Evolutionary conservation across 2,329 filamentous ascomycete species (phyloP).

Genomic region (Sporothrix phasma): DNA sequence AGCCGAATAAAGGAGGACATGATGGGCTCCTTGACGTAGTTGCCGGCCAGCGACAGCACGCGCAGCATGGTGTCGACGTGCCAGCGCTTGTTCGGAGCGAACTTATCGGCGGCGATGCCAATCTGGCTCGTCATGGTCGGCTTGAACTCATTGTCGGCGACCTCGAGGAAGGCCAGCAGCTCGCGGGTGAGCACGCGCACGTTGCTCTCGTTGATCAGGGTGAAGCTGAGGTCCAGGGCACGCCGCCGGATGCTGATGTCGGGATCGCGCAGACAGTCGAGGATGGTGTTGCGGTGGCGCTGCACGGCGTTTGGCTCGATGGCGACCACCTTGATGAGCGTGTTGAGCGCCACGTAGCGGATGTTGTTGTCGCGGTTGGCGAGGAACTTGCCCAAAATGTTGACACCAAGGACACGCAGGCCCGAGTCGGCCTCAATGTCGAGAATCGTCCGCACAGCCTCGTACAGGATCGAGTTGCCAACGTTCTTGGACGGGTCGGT

Average conservation of each 20-base stretch:
- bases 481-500: conserved; percentile 98
- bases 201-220: conserved; percentile 93
- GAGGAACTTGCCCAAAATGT: conserved; percentile 91
- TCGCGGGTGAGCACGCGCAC: conserved; percentile 89
- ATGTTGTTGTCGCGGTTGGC: conserved; percentile 99
- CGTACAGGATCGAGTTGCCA: conserved; percentile 95
- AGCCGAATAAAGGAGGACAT: conserved; percentile 92
- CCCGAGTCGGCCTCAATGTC: conserved; percentile 98
- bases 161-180: conserved; percentile 87
- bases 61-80: conserved; percentile 96
- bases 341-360: conserved; percentile 94
- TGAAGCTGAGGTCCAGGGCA: conserved; percentile 96
- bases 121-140: conserved; percentile 97
- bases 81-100: conserved; percentile 95
- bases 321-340: conserved; percentile 92
- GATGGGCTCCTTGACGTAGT: conserved; percentile 96
- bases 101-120: conserved; percentile 90
- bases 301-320: conserved; percentile 97
- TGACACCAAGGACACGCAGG: conserved; percentile 86
- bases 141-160: conserved; percentile 98
- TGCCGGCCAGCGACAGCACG: conserved; percentile 85
- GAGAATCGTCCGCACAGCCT: conserved; percentile 91
- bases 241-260: conserved; percentile 95
- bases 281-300: conserved; percentile 90
- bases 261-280: conserved; percentile 90